These are phyloP conservation scores for Alnus rubra DNA, from an alignment of 306 rosid genomes.

Conservation along the genomic window DNA sequence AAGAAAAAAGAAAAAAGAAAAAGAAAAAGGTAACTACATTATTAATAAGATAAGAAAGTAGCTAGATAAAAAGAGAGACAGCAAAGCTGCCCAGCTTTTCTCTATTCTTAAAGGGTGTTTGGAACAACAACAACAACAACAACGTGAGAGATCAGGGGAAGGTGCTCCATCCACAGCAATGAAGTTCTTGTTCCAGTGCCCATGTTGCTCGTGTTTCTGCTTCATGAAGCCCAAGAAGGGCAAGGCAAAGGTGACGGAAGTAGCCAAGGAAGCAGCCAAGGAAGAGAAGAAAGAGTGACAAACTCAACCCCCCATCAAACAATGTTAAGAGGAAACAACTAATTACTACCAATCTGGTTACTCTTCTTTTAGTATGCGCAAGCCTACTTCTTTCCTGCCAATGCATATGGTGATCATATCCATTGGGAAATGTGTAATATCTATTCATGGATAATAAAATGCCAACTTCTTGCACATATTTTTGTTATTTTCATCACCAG, in stretches of 20 bases:
- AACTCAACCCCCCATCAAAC: slow-evolving; percentile 5
- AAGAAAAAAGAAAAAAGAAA: neutral
- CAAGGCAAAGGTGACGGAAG: slow-evolving; percentile 43
- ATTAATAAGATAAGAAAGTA: slow-evolving; percentile 18
- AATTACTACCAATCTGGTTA: slow-evolving; percentile 1
- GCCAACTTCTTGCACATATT: too few relatives aligned
- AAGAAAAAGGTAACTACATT: neutral
- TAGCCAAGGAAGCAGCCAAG: slow-evolving; percentile 29
- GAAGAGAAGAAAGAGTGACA: slow-evolving; percentile 53
- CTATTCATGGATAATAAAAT: neutral
- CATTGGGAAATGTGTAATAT: neutral
- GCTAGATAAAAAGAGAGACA: slow-evolving; percentile 13
- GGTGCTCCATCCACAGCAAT: slow-evolving; percentile 14
- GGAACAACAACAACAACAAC: neutral
- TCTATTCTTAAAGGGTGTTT: neutral
- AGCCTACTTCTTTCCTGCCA: neutral
- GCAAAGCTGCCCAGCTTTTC: neutral
- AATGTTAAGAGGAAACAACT: neutral
- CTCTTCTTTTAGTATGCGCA: slow-evolving; percentile 8
- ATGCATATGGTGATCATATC: neutral
- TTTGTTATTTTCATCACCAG: too few relatives aligned
- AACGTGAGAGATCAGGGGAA: slow-evolving; percentile 13
- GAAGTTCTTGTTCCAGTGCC: slow-evolving; percentile 72
- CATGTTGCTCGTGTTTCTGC: slow-evolving; percentile 68
- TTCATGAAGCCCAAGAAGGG: slow-evolving; percentile 73